Conservation (phyloP, 129 eudicot genomes). For the Sambucus nigra region DNA sequence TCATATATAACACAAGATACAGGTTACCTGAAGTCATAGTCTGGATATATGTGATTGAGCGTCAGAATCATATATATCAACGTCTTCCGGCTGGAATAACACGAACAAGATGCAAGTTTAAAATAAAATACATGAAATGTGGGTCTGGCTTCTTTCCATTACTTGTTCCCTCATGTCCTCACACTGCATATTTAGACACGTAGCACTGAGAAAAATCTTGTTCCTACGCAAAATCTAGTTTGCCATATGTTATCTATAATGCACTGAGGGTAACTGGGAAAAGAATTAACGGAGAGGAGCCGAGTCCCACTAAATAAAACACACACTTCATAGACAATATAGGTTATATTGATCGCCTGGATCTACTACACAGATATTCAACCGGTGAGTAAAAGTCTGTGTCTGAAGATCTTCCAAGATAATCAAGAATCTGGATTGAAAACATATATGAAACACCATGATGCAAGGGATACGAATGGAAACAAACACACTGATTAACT, state of each 20-base stretch:
- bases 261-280: too few relatives aligned
- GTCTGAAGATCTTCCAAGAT: slow-evolving; percentile 72
- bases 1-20: slow-evolving; percentile 8
- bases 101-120: slow-evolving; percentile 13
- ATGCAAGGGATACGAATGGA: not conserved
- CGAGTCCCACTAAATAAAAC: too few relatives aligned
- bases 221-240: too few relatives aligned
- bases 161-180: too few relatives aligned
- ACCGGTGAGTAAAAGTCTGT: slow-evolving; percentile 56
- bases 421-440: slow-evolving; percentile 60
- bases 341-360: slow-evolving; percentile 44
- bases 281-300: too few relatives aligned
- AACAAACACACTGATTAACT: not conserved
- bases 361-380: slow-evolving; percentile 56
- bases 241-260: too few relatives aligned
- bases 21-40: slow-evolving; percentile 92
- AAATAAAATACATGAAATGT: slow-evolving; percentile 5
- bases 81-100: slow-evolving; percentile 76
- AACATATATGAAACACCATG: slow-evolving; percentile 9
- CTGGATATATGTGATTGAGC: slow-evolving; percentile 89
- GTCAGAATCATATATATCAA: slow-evolving; percentile 81
- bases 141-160: too few relatives aligned
- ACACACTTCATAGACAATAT: slow-evolving; percentile 7
- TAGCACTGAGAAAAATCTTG: too few relatives aligned
- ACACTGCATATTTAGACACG: too few relatives aligned